These are phyloP conservation scores for Neltuma alba DNA, from an alignment of 306 rosid genomes.

Conservation along the genomic window DNA sequence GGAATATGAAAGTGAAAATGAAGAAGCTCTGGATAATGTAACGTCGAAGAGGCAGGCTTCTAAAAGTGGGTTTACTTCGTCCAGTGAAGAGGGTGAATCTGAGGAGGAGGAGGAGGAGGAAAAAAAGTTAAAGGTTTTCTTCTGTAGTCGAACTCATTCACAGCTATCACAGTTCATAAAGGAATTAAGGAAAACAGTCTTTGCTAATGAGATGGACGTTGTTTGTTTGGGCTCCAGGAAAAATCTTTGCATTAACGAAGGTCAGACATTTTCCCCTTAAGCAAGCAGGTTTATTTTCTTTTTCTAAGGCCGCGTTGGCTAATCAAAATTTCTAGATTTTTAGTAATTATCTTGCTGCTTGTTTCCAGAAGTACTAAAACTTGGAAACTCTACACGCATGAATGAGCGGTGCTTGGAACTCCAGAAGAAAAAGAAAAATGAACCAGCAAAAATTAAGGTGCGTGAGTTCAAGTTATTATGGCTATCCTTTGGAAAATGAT, in stretches of 20 bases:
- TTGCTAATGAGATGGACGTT: slow-evolving; percentile 64
- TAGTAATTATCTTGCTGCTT: slow-evolving; percentile 28
- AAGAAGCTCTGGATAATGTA: slow-evolving; percentile 42
- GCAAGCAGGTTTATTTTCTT: slow-evolving; percentile 1
- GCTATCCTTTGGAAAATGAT: slow-evolving; percentile 13
- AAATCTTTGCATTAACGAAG: slow-evolving; percentile 85
- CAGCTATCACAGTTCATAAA: slow-evolving; percentile 90
- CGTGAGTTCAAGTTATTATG: background rate
- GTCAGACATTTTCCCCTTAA: slow-evolving; percentile 40
- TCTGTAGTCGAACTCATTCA: slow-evolving; percentile 93
- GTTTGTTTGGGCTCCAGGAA: slow-evolving; percentile 89
- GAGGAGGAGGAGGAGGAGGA: slow-evolving; percentile 50
- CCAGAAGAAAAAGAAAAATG: slow-evolving; percentile 74
- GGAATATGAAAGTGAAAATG: slow-evolving; percentile 83
- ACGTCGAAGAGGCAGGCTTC: slow-evolving; percentile 63
- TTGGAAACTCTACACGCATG: slow-evolving; percentile 65
- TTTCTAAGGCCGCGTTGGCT: slow-evolving; percentile 30
- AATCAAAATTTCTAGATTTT: slow-evolving; percentile 17
- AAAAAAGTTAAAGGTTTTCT: slow-evolving; percentile 69
- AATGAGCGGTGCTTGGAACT: slow-evolving; percentile 92
- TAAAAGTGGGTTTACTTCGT: slow-evolving; percentile 49
- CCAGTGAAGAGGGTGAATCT: slow-evolving; percentile 73
- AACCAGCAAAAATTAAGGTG: slow-evolving; percentile 74
- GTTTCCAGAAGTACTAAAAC: slow-evolving; percentile 65
- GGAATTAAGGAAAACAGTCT: slow-evolving; percentile 77